phyloP scores from a whole-genome alignment of 345 rosid species.

The Brassica incana region DNA sequence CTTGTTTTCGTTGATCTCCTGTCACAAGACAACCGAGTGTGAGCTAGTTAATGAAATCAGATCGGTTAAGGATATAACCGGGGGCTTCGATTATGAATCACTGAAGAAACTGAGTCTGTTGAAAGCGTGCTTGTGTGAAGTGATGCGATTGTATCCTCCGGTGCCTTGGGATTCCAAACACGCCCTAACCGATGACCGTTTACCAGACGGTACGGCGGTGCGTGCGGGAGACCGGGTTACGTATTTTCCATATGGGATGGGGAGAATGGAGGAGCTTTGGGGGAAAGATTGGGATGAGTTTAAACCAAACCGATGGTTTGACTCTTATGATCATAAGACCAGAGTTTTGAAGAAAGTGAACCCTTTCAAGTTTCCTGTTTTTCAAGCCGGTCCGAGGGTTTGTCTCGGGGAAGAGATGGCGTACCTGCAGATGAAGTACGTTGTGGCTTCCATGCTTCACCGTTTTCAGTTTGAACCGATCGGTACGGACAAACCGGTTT shows the following conservation, averaged over 20 bases:
- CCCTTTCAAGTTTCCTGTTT: slow-evolving; percentile 62
- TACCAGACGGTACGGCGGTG: slow-evolving; percentile 70
- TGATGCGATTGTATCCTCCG: slow-evolving; percentile 73
- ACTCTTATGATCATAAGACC: background rate
- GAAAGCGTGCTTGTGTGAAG: slow-evolving; percentile 65
- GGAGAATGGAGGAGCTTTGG: slow-evolving; percentile 84
- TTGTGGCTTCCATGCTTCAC: slow-evolving; percentile 46
- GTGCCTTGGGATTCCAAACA: slow-evolving; percentile 77
- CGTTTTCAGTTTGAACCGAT: slow-evolving; percentile 43
- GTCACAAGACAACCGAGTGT: slow-evolving; percentile 39
- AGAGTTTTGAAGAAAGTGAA: slow-evolving; percentile 47
- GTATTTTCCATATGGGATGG: slow-evolving; percentile 86
- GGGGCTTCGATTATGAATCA: slow-evolving; percentile 36
- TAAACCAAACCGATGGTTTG: slow-evolving; percentile 69
- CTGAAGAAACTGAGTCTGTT: slow-evolving; percentile 49
- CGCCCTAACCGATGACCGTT: slow-evolving; percentile 47
- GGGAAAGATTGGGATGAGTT: slow-evolving; percentile 62
- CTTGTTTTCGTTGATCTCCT: slow-evolving; percentile 61
- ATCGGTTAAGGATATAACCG: slow-evolving; percentile 14
- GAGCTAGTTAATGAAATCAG: slow-evolving; percentile 48
- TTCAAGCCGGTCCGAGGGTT: slow-evolving; percentile 79
- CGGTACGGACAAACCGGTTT: slow-evolving; percentile 37
- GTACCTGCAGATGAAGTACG: slow-evolving; percentile 65
- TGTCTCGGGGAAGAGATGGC: slow-evolving; percentile 83
- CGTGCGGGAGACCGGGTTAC: slow-evolving; percentile 83